Base-by-base conservation (phyloP, 768 basidiomycete genomes). In the Lenzites betulinus region DNA sequence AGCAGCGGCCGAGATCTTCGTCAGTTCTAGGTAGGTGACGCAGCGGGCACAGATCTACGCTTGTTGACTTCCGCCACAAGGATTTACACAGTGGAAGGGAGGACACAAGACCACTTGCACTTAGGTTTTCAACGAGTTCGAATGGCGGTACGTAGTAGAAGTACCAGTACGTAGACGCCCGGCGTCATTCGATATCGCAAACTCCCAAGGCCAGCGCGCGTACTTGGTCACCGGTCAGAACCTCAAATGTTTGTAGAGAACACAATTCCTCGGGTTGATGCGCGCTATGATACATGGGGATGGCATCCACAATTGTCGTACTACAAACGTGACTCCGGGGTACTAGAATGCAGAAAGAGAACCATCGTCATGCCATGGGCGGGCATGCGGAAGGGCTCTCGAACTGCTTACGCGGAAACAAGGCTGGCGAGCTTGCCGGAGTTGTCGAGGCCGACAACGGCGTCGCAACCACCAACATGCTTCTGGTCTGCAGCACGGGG, bases 401-500 rank as follows among this genome's bases (percentile, higher is more conserved):
- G 18, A 25, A 36, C 23, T 42, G 58, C 67, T 68, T 49, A 68
- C 63, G 60, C 65, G 39, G 44, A 53, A 41, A 68, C 67, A 13
- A 67, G 69, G 5, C 39, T 25, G 30, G 64, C 61, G 13, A 73
- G 67, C 59, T 73, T 65, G 64, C 70, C 71, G 50, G 64, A 26
- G 16, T 54, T 58, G 58, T 71, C 59, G 47, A 73, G 69, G 16
- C 20, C 60, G 20, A 67, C 60, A 5, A 73, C 68, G 18, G 23
- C 50, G 42, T 71, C 70, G 58, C 70, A 71, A 8, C 71, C 85
- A 64, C 85, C 85, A 30, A 87, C 74, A 60, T 87, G 85, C 67
- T 81, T 54, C 64, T 80, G 69, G 56, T 77, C 84, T 86, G 30
- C 30, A 43, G 18, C 23, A 22, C 16, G 15, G n/a, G 5, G 59